Conservation (phyloP, 768 basidiomycete genomes). For the Melanogaster broomeanus region DNA sequence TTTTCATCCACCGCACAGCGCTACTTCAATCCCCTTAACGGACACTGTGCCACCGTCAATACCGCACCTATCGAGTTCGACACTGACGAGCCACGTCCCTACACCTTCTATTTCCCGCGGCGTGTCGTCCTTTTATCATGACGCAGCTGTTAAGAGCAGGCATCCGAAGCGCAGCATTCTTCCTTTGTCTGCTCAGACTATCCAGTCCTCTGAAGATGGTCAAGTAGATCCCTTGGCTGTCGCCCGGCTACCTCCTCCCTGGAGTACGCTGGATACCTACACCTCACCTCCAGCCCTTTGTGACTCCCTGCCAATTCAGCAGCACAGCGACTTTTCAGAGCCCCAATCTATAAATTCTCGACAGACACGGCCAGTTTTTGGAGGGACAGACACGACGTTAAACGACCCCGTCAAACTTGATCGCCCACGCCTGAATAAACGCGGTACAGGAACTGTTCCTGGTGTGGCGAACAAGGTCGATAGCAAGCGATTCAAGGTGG, state of each 20-base stretch:
- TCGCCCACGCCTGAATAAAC: slow-evolving; percentile 28
- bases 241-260: slow-evolving; percentile 27
- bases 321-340: neutral
- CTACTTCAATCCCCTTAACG: neutral
- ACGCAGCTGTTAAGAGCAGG: neutral
- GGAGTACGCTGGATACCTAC: slow-evolving; percentile 14
- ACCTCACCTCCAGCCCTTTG: neutral
- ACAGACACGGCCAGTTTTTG: neutral
- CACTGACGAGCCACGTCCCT: neutral
- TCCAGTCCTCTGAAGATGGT: slow-evolving; percentile 11
- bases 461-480: slow-evolving; percentile 22
- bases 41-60: neutral
- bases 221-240: slow-evolving; percentile 26
- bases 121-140: slow-evolving; percentile 21
- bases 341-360: neutral
- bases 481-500: slow-evolving; percentile 19
- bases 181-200: slow-evolving; percentile 19
- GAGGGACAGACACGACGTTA: slow-evolving; percentile 5
- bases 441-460: slow-evolving; percentile 16
- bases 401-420: slow-evolving; percentile 16
- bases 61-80: neutral
- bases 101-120: neutral
- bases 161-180: slow-evolving; percentile 8
- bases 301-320: neutral
- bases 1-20: neutral